Evolutionary conservation across 139 green algal species (phyloP), one percentile per base, ranked within the genome.

Genomic region (Volvox africanus): DNA sequence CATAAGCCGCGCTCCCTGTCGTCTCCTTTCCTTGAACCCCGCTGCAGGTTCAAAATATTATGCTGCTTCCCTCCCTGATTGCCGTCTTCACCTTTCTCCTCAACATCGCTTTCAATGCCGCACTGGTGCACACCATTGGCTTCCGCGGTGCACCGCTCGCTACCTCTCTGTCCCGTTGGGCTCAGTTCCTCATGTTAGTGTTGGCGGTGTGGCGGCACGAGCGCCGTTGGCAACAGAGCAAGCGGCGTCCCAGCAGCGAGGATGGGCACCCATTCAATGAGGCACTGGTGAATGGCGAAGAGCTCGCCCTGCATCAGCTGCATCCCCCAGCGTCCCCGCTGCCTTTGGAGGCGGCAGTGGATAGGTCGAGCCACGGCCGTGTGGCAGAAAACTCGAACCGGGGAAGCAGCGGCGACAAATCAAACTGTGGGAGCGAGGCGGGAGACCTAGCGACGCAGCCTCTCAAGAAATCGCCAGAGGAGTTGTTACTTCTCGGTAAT

Each of bases 41-140:
- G 44, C 44, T 86, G 0, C 92, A 94, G 78, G 88, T 92, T 18
- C 92, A 92, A 69, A 92, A 90, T 61, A 55, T 91, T 19, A 87
- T 94, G 92, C 19, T 90, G 26, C 16, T 80, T 0, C 84, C 88
- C 68, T 85, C 84, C 68, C 0, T 94, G 1, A 81, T 92, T 28
- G 79, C 82, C 17, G 82, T 87, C 5, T 82, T 73, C 19, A 91
- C 92, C 77, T 94, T 94, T 79, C 1, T 78, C 0, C 28, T 90
- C 77, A 94, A 94, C 83, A 92, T 94, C 35, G 88, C 13, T 16
- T 73, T 68, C 83, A 94, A 94, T 61, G 80, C 67, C 2, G 55
- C 71, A 9, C 88, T 94, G 82, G 87, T 91, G 13, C 35, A 26
- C 68, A 55, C 19, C 33, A 35, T 90, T 21, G 87, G 80, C 86